Base-by-base conservation (phyloP, 2,329 filamentous ascomycete species). In the Alternaria sp. region DNA sequence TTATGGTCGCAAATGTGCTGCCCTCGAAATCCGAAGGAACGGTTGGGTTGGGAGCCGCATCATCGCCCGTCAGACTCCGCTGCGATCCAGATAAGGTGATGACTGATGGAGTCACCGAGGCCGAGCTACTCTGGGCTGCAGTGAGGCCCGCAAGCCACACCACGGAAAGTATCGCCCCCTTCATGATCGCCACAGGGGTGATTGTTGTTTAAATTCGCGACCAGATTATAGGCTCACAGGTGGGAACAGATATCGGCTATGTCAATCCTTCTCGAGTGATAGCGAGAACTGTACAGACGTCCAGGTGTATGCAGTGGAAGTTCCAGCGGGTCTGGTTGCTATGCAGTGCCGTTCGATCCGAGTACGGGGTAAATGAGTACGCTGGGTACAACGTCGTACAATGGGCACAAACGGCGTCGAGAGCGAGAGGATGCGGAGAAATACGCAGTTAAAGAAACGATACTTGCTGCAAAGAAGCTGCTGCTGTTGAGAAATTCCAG, bases 11-110 rank as follows among this genome's bases (percentile, higher is more conserved):
- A 46, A 76, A 69, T 1, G 64, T 69, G 57, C 69, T 75, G 43
- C 65, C 71, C 32, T 71, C 61, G 54, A 76, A 74, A 48, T 73
- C 68, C 9, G 71, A 71, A 9, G 71, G 66, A 3, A 76, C 66
- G 3, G 71, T 72, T 34, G 75, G 62, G 0, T 66, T 65, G 8
- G 73, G 70, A 20, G 62, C 67, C 20, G 65, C 67, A 22, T 72
- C 69, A 36, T 59, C 71, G 36, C 64, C 59, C 4, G 64, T 60
- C 7, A 64, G 38, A 48, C 58, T 59, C n/a, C 57, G 66, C 51
- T 51, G 69, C 51, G 58, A 72, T 32, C 51, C 64, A 24, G 68
- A 70, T 26, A 75, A 57, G 5, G 73, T 77, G 12, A 69, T 56
- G 49, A 76, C 57, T 5, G 64, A 67, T 42, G 67, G 69, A 28